phyloP scores from a whole-genome alignment of 1,284 basidiomycete species.

The Cerrena zonata region DNA sequence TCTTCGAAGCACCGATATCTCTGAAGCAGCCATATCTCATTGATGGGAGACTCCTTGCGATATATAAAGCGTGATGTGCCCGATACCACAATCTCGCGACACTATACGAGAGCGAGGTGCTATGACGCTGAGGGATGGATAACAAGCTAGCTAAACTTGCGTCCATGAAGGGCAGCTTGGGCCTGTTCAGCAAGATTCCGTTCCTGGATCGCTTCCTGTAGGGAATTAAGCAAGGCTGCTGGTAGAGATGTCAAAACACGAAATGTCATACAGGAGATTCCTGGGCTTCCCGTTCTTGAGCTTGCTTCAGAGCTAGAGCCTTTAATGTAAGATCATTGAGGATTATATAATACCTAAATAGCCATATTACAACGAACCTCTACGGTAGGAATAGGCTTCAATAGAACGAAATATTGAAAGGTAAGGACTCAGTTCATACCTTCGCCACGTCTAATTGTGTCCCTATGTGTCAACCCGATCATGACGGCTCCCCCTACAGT shows the following conservation, averaged over 20 bases:
- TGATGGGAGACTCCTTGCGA: too few relatives aligned
- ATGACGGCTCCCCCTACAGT: constrained; percentile 25
- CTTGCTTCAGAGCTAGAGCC: constrained; percentile 3
- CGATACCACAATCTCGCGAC: too few relatives aligned
- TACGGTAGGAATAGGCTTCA: neutral
- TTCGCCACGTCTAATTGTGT: constrained; percentile 24
- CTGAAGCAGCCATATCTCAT: too few relatives aligned
- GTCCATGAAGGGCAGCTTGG: constrained; percentile 1
- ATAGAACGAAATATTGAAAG: neutral
- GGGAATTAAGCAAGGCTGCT: neutral
- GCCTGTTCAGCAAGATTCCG: constrained; percentile 3
- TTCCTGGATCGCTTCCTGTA: constrained; percentile 3
- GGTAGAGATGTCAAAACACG: neutral
- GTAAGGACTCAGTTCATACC: constrained; percentile 14
- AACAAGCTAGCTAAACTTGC: constrained; percentile 3
- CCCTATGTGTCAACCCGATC: constrained; percentile 27
- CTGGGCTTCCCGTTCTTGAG: neutral
- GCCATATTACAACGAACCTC: neutral
- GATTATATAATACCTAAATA: neutral
- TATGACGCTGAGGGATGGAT: too few relatives aligned
- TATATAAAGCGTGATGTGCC: too few relatives aligned
- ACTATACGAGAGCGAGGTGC: too few relatives aligned
- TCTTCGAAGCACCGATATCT: too few relatives aligned
- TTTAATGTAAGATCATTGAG: neutral
- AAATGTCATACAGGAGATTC: neutral